These are phyloP conservation scores for Phaeophleospora eucalypticola DNA, from an alignment of 2,329 filamentous ascomycete genomes.

Conservation along the genomic window DNA sequence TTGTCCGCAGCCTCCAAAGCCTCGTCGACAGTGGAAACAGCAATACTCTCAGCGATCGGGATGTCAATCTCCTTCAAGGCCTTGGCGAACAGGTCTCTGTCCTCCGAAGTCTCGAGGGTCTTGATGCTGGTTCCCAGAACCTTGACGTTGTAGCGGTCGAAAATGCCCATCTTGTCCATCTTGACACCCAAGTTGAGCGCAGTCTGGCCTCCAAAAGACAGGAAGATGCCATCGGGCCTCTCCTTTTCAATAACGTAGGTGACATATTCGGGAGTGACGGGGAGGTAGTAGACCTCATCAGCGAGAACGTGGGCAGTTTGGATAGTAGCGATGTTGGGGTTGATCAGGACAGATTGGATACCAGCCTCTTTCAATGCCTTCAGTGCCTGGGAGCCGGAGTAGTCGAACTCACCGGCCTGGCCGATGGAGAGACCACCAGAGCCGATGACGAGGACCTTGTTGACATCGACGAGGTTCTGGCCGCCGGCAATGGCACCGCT, in stretches of 20 bases:
- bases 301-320: conserved; percentile 95
- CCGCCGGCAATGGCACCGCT: conserved; percentile 79
- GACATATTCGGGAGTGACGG: conserved; percentile 96
- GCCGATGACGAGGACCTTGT: conserved; percentile 95
- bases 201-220: conserved; percentile 96
- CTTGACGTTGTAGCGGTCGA: conserved; percentile 91
- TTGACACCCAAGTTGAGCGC: conserved; percentile 94
- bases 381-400: conserved; percentile 93
- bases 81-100: conserved; percentile 92
- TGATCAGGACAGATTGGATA: conserved; percentile 86
- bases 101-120: conserved; percentile 90
- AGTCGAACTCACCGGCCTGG: conserved; percentile 97
- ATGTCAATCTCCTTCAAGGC: conserved; percentile 96
- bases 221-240: conserved; percentile 91
- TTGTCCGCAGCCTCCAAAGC: conserved; percentile 80
- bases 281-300: conserved; percentile 97
- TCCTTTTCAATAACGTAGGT: conserved; percentile 96
- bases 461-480: conserved; percentile 76
- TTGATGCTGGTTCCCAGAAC: conserved; percentile 93
- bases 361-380: conserved; percentile 96
- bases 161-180: conserved; percentile 93
- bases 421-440: conserved; percentile 94
- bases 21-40: conserved; percentile 85
- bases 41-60: conserved; percentile 93
- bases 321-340: conserved; percentile 97